A percentile compares a stretch with the other conserved stretches of the same genome.
Conservation (phyloP, 2,329 filamentous ascomycete genomes). For the Magnaporthiopsis poae region DNA sequence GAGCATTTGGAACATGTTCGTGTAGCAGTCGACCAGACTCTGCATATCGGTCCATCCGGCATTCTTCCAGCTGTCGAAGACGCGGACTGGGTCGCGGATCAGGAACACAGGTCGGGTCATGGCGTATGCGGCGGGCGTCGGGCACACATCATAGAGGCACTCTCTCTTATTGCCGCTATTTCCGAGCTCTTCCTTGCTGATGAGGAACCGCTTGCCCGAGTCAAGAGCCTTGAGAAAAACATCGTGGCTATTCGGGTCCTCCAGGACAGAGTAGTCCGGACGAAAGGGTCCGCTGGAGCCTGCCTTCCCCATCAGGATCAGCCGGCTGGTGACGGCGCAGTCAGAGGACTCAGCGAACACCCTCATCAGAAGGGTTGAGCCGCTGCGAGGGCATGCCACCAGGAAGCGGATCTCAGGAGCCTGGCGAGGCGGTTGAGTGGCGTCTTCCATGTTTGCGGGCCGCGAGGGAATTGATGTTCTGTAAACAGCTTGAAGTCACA, state of each 20-base stretch:
- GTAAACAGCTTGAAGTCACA: background rate
- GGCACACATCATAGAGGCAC: background rate
- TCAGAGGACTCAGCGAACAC: background rate
- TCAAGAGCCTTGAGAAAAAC: background rate
- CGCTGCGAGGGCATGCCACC: background rate
- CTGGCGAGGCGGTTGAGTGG: background rate
- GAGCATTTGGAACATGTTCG: background rate
- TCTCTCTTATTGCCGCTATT: background rate
- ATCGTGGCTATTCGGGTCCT: background rate
- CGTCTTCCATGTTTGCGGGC: background rate
- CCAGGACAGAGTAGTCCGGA: background rate
- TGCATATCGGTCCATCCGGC: background rate
- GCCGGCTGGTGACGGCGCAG: background rate
- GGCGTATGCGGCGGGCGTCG: background rate
- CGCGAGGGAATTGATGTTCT: background rate
- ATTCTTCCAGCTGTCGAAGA: background rate
- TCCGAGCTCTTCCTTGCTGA: background rate
- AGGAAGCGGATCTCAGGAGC: background rate
- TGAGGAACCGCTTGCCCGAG: background rate
- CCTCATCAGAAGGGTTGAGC: background rate
- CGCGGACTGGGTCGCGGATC: background rate
- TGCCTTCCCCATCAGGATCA: background rate
- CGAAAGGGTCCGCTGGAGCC: background rate
- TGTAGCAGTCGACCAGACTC: background rate
- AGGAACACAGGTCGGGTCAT: background rate